Evolutionary conservation across 2,329 filamentous ascomycete species (phyloP).

Genomic region (Cladosporium sp.): DNA sequence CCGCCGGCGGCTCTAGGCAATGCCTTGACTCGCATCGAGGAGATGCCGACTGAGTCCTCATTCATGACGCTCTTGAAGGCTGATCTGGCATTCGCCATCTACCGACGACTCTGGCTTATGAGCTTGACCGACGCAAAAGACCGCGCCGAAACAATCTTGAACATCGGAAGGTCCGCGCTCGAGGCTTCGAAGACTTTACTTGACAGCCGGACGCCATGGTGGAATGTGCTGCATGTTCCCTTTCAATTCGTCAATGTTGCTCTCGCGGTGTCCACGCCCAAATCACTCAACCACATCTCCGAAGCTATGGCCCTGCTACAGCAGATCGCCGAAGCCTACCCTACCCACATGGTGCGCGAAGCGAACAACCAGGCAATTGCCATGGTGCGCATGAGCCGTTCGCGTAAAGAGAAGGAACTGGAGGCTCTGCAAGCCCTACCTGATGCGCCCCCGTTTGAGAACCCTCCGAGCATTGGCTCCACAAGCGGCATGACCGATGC

Average conservation of each 20-base stretch:
- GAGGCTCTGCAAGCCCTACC: slow-evolving; percentile 25
- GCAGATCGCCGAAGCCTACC: slow-evolving; percentile 31
- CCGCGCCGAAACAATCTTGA: slow-evolving; percentile 32
- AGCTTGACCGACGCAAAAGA: slow-evolving; percentile 33
- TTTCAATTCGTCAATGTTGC: slow-evolving; percentile 40
- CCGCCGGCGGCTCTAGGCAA: slow-evolving; percentile 28
- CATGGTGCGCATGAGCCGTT: slow-evolving; percentile 27
- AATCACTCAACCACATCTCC: slow-evolving; percentile 31
- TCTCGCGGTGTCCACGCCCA: slow-evolving; percentile 35
- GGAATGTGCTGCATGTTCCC: slow-evolving; percentile 37
- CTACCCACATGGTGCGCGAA: slow-evolving; percentile 34
- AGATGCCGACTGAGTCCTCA: slow-evolving; percentile 27
- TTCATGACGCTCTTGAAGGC: slow-evolving; percentile 44
- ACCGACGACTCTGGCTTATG: slow-evolving; percentile 37
- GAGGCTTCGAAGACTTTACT: slow-evolving; percentile 31
- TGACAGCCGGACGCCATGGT: slow-evolving; percentile 35
- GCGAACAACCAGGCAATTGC: slow-evolving; percentile 31
- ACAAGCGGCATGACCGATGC: slow-evolving; percentile 22
- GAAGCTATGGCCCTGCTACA: slow-evolving; percentile 34
- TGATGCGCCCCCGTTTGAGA: slow-evolving; percentile 23
- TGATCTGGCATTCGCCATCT: slow-evolving; percentile 48
- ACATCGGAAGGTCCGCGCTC: slow-evolving; percentile 30
- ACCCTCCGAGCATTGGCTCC: slow-evolving; percentile 24
- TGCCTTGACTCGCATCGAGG: slow-evolving; percentile 28
- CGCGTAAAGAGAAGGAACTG: slow-evolving; percentile 29